phyloP scores from a whole-genome alignment of 2,329 filamentous ascomycete species.

The Coniochaeta prunicola region DNA sequence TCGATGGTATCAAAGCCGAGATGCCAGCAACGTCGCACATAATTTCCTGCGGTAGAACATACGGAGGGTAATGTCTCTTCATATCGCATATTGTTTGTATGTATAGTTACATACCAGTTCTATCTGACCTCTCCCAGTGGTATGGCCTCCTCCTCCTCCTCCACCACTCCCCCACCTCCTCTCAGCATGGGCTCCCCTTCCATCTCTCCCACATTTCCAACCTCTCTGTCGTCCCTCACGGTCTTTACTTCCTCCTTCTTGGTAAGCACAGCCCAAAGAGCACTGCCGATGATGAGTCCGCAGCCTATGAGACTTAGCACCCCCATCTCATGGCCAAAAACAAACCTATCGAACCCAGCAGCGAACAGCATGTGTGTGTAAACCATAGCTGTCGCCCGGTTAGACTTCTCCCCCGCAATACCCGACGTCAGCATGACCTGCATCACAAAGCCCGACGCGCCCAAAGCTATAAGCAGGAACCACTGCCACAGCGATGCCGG shows the following conservation, averaged over 20 bases:
- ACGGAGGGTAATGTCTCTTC: neutral
- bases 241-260: slow-evolving; percentile 27
- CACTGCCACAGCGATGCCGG: slow-evolving; percentile 46
- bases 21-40: neutral
- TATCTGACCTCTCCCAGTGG: neutral
- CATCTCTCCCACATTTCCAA: slow-evolving; percentile 23
- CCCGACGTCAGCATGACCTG: slow-evolving; percentile 81
- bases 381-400: slow-evolving; percentile 49
- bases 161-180: slow-evolving; percentile 15
- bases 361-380: slow-evolving; percentile 53
- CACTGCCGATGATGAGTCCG: slow-evolving; percentile 44
- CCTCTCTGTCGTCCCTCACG: slow-evolving; percentile 25
- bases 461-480: slow-evolving; percentile 60
- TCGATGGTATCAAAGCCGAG: neutral
- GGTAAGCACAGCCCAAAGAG: slow-evolving; percentile 40
- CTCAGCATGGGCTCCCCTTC: slow-evolving; percentile 21
- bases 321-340: slow-evolving; percentile 45
- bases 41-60: neutral
- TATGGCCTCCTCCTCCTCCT: slow-evolving; percentile 10
- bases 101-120: neutral
- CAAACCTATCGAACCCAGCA: slow-evolving; percentile 41
- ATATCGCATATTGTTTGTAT: neutral
- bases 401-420: slow-evolving; percentile 61
- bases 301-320: slow-evolving; percentile 42
- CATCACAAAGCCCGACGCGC: slow-evolving; percentile 70